Evolutionary conservation across 345 rosid species (phyloP), one percentile per base, ranked within the genome.

Genomic region (Pseudoturritis turrita): DNA sequence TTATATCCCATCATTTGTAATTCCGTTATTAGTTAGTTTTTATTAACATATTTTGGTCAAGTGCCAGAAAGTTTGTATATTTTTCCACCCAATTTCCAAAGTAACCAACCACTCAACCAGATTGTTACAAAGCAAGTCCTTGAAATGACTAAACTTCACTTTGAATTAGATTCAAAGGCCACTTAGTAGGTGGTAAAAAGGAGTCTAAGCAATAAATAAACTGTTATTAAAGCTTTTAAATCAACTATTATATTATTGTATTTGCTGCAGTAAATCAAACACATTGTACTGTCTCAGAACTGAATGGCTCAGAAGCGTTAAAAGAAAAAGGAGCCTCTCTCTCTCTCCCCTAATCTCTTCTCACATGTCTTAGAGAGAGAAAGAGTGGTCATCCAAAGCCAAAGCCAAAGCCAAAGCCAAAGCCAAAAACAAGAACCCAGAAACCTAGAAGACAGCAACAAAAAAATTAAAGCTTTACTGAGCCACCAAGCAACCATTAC

Each of bases 401-500:
- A 68, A 75, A 75, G 8, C 56, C 69, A 50, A 69, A 61, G n/a
- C 60, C 22, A 40, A 68, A 66, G n/a, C 50, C 70, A 68, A 75
- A 75, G 8, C 56, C 69, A 50, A 69, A 61, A 46, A 33, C 57
- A 51, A 53, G 44, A 68, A 75, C 70, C 25, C 70, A 75, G 74
- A 75, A 75, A 75, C 79, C 79, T 75, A 68, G 74, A 75, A 75
- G 66, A 75, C 70, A 75, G 37, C 65, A 39, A 74, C 53, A 67
- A 28, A 67, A 59, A 59, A 14, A 41, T 45, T 0, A 73, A 59
- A 62, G 51, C 65, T 59, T 75, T 75, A 68, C 79, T 69, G 74
- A 75, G 64, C 79, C 74, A 68, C 79, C 79, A 75, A 75, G 73
- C 74, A 75, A 75, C 73, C 70, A 75, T 75, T 68, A 54, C 79